Conservation (phyloP, 1,284 basidiomycete species). For the Sutorius eximius region DNA sequence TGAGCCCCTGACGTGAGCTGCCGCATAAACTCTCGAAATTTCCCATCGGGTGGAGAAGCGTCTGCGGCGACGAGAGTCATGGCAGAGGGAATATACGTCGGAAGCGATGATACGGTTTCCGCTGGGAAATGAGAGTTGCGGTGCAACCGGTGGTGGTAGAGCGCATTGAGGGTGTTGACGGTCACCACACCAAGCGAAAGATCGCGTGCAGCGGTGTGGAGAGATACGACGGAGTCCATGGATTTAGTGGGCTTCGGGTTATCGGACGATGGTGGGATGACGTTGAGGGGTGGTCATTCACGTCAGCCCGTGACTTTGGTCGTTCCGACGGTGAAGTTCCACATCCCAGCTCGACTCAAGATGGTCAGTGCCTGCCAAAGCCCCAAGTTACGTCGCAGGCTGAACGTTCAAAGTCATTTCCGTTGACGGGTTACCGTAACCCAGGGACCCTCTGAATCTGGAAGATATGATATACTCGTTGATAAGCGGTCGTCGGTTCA, state of each 20-base stretch:
- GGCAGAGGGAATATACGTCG: slow-evolving; percentile 10
- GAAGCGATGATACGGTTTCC: slow-evolving; percentile 1
- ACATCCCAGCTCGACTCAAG: neutral
- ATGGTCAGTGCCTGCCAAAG: too few relatives aligned
- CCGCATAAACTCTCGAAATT: slow-evolving; percentile 11
- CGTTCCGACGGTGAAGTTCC: neutral
- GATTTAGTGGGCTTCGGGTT: neutral
- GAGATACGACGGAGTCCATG: neutral
- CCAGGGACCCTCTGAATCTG: too few relatives aligned
- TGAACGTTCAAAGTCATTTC: too few relatives aligned
- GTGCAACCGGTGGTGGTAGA: slow-evolving; percentile 1
- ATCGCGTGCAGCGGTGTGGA: slow-evolving; percentile 3
- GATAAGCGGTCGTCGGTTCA: too few relatives aligned
- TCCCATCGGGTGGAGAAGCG: slow-evolving; percentile 4
- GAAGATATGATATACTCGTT: too few relatives aligned
- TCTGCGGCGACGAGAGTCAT: slow-evolving; percentile 13
- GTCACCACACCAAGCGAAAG: slow-evolving; percentile 1
- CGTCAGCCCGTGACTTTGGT: neutral
- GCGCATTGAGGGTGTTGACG: slow-evolving; percentile 9
- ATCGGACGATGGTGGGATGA: neutral
- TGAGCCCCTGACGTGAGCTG: slow-evolving; percentile 42
- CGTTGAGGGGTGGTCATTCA: neutral
- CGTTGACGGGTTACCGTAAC: too few relatives aligned
- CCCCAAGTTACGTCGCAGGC: too few relatives aligned
- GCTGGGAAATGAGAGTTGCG: neutral